phyloP scores from a whole-genome alignment of 306 rosid genomes.

The Lathyrus oleraceus region DNA sequence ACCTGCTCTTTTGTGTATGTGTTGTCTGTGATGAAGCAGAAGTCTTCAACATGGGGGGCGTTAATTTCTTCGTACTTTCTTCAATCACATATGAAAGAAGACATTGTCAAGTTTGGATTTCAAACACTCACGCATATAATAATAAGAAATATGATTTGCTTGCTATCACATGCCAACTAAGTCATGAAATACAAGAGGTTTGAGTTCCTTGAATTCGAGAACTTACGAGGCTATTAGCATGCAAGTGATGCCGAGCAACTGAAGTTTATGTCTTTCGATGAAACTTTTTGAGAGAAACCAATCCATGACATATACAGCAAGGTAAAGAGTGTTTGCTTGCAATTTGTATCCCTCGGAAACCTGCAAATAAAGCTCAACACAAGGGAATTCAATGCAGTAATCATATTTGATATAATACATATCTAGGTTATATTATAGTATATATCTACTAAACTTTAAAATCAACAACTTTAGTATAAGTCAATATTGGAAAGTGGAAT shows the following conservation, averaged over 20 bases:
- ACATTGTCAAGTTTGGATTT: slow-evolving; percentile 18
- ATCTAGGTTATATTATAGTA: not conserved
- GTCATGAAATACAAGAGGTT: not conserved
- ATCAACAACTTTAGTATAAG: too few relatives aligned
- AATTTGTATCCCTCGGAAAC: slow-evolving; percentile 84
- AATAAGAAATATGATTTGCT: not conserved
- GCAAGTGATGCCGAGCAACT: slow-evolving; percentile 93
- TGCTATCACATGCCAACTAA: too few relatives aligned
- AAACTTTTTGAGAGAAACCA: slow-evolving; percentile 76
- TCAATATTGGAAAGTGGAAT: slow-evolving; percentile 13
- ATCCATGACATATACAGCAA: slow-evolving; percentile 78
- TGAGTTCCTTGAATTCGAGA: slow-evolving; percentile 30
- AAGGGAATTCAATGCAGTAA: not conserved
- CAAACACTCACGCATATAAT: too few relatives aligned
- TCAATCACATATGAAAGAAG: slow-evolving; percentile 34
- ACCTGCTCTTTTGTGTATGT: slow-evolving; percentile 87
- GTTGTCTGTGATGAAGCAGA: slow-evolving; percentile 87
- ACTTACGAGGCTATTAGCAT: slow-evolving; percentile 95
- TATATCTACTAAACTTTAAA: not conserved
- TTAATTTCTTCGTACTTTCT: slow-evolving; percentile 91
- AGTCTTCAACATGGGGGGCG: slow-evolving; percentile 85
- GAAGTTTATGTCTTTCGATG: slow-evolving; percentile 75
- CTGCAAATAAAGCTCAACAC: slow-evolving; percentile 42
- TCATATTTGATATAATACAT: not conserved
- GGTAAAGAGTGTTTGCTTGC: slow-evolving; percentile 81